phyloP scores from a whole-genome alignment of 192 early-diverging fungal genomes.

The Bifiguratus adelaidae region DNA sequence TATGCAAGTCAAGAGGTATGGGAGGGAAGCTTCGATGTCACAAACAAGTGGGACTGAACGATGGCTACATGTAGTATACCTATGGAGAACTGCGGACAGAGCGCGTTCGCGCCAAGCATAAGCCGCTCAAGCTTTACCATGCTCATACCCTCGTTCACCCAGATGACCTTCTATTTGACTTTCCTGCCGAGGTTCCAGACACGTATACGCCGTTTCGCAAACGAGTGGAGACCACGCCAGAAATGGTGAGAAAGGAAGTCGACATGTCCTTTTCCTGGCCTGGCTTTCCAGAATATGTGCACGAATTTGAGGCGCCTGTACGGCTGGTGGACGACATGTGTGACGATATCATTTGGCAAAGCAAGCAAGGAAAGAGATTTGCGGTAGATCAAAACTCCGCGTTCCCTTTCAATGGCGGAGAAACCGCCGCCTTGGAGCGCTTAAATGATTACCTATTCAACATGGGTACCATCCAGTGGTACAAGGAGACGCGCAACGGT shows the following conservation, averaged over 20 bases:
- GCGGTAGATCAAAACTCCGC: conserved; percentile 8
- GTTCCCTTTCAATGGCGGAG: conserved; percentile 21
- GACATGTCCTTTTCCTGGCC: conserved; percentile 1
- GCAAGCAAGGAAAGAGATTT: not conserved
- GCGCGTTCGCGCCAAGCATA: not conserved
- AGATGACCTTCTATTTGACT: conserved; percentile 5
- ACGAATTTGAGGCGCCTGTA: not conserved
- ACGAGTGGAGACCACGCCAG: conserved; percentile 11
- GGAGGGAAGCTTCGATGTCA: not conserved
- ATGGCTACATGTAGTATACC: conserved; percentile 1
- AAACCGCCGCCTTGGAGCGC: conserved; percentile 9
- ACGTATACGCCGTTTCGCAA: conserved; percentile 21
- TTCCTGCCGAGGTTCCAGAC: conserved; percentile 10
- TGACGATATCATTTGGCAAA: not conserved
- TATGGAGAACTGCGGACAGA: conserved; percentile 6
- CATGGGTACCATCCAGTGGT: conserved; percentile 5
- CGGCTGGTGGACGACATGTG: no score
- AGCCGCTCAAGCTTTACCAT: not conserved
- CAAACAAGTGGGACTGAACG: not conserved
- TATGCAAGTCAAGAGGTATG: conserved; percentile 7
- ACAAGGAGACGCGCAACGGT: conserved; percentile 28
- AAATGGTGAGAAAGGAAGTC: not conserved
- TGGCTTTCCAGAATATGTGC: not conserved
- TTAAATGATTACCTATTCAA: conserved; percentile 18
- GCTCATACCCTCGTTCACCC: conserved; percentile 4